Evolutionary conservation across 2,329 filamentous ascomycete genomes (phyloP), one percentile per base, ranked within the genome.

Genomic region (Epichloe sibirici): DNA sequence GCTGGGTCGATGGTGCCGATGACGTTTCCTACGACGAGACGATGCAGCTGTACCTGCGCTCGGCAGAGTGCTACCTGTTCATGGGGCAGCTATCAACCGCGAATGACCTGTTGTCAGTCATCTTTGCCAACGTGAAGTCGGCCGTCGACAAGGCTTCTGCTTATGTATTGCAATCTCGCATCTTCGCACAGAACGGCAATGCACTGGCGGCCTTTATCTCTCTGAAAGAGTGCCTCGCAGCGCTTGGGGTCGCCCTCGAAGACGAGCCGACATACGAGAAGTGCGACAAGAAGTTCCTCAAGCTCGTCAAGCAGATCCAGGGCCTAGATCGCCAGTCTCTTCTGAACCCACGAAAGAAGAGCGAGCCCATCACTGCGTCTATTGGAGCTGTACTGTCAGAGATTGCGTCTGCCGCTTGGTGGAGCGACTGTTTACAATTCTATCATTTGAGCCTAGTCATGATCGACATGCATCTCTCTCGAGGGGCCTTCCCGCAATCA

Each of bases 1-100:
- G 87, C 1, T 97, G 91, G 91, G 74, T 79, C 43, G 82, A 86
- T 34, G 74, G 73, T 6, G 67, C 71, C 13, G 75, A 79, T 5
- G 91, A 96, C 63, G 84, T 86, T 0, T 85, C 82, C 45, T 95
- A 95, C 61, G 83, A 89, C 11, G 91, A 97, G 69, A 95, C 90
- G 0, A 74, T 94, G 56, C 82, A 85, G 56, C 74, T 95, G 2
- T 83, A 88, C 64, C 82, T 90, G 4, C 82, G 86, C 51, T 82
- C 88, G 4, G 87, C 90, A 3, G 90, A 95, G 65, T 89, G 88
- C 63, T 85, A 88, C 59, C 81, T 90, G 62, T 89, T 87, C 61
- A 85, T 90, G 72, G 82, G 82, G 4, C 80, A 89, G 57, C 80
- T 84, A 54, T 71, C 77, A 1, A 77, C 84, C 50, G 86, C 88